Evolutionary conservation across 2,329 filamentous ascomycete genomes (phyloP), one percentile per base, ranked within the genome.

Genomic region (Cladophialophora yegresii): DNA sequence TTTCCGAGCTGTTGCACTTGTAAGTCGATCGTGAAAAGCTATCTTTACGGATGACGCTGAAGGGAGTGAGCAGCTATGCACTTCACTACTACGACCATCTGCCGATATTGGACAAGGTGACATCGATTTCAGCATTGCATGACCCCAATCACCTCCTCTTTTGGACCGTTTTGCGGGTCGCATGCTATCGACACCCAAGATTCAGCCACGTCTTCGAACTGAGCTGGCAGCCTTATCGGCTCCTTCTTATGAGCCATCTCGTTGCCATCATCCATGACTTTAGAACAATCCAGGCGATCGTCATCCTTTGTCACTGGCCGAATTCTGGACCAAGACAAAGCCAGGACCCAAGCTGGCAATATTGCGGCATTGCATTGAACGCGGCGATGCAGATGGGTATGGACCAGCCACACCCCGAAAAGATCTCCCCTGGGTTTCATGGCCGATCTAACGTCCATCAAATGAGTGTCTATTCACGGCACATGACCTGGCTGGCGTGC

Each of bases 401-500:
- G 43, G 54, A 63, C 54, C 45, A 63, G 20, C 45, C 26, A n/a
- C 36, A 49, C 13, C 54, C 61, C 3, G 61, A 55, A n/a, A 28
- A 33, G 22, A 22, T 51, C 13, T 20, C 49, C 20, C 54, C 61
- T 8, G 45, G 54, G 8, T 58, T 54, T 32, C n/a, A 43, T 23
- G 54, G 61, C 16, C 32, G 16, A 20, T 51, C 30, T 10, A 58
- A 63, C 10, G 45, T 45, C 7, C 54, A 43, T 28, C 54, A 58
- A 7, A 58, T 63, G 61, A 58, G 54, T 36, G 30, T 54, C 5
- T 53, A 43, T 28, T 53, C 54, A 12, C 61, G 54, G 8, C 54
- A 58, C 4, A 58, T 63, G 61, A 63, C 61, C 28, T 63, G 61
- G 61, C 32, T 63, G n/a, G 54, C 61, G 20, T 58, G 54, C 30